Evolutionary conservation across 2,329 filamentous ascomycete genomes (phyloP).

Genomic region (Microascus cirrosus): DNA sequence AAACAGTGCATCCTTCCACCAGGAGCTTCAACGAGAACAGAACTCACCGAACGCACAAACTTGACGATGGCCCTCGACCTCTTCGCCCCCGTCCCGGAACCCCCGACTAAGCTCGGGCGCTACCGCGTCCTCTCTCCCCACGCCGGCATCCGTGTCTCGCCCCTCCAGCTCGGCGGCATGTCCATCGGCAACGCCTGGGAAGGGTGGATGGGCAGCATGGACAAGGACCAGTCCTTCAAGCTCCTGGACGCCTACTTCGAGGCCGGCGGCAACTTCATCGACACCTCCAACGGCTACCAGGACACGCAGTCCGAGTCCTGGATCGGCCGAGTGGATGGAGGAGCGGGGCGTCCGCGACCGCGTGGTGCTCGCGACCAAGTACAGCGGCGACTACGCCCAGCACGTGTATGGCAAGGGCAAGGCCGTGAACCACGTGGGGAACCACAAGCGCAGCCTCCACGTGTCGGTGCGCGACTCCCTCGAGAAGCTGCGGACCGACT

Average conservation of each 20-base stretch:
- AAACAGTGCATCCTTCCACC: too few species aligned
- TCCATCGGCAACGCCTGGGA: slow-evolving; percentile 30
- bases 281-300: slow-evolving; percentile 41
- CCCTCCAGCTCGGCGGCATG: slow-evolving; percentile 32
- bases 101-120: slow-evolving; percentile 33
- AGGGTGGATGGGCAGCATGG: slow-evolving; percentile 32
- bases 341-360: slow-evolving; percentile 29
- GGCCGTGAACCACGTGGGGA: slow-evolving; percentile 25
- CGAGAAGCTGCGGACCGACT: slow-evolving; percentile 24
- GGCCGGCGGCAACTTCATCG: slow-evolving; percentile 51
- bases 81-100: slow-evolving; percentile 19
- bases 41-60: not conserved
- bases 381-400: slow-evolving; percentile 18
- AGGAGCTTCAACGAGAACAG: too few species aligned
- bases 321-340: slow-evolving; percentile 39
- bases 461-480: slow-evolving; percentile 26
- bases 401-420: slow-evolving; percentile 11
- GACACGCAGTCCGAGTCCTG: slow-evolving; percentile 37
- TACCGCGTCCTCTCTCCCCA: slow-evolving; percentile 57
- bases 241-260: slow-evolving; percentile 43
- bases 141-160: slow-evolving; percentile 36
- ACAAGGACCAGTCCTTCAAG: slow-evolving; percentile 39
- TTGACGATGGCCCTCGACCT: not conserved
- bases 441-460: slow-evolving; percentile 23
- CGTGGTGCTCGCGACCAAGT: slow-evolving; percentile 37